Evolutionary conservation across 2,329 filamentous ascomycete genomes (phyloP), one percentile per base, ranked within the genome.

Genomic region (Calonectria fujianensis): DNA sequence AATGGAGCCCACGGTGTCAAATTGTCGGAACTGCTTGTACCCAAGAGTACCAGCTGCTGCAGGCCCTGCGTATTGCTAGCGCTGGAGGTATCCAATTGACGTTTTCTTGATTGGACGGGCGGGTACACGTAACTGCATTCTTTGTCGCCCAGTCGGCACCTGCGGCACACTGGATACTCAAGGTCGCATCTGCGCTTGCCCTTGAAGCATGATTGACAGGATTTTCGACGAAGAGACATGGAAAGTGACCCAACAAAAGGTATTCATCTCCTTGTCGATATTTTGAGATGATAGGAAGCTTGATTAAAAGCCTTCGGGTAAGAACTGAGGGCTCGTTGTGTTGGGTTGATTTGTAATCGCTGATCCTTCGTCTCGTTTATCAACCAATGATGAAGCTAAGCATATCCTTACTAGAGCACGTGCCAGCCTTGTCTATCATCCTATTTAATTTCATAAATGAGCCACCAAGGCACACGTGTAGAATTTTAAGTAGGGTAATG

Each of bases 181-280:
- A 61, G 57, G 20, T 61, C n/a, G 20, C 59, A 63, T 37, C 24
- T 63, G 18, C 37, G 35, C 16, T 45, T 63, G 59, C 37, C 24
- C 7, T n/a, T 13, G 24, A 63, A 63, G 35, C 37, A 63, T 18
- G 37, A 6, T 10, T 63, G n/a, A 6, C 59, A 63, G 4, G 59
- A 63, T 7, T 20, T 63, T 31, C 37, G 57, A 32, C 57, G 57
- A 63, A 45, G 35, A 8, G 57, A 63, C n/a, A 63, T 63, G n/a
- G 2, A 0, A 31, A 39, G 3, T 41, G 32, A 9, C 5, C 18
- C 11, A 13, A 32, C 6, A 5, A 18, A 13, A 13, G 4, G 7
- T n/a, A 57, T 1, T 14, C 13, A 10, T 13, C 1, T 13, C n/a
- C n/a, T 2, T 35, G 10, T 37, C 13, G 18, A 20, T 13, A 37